These are phyloP conservation scores for Candida hispaniensis DNA, from an alignment of 805 yeast genomes.

Conservation along the genomic window DNA sequence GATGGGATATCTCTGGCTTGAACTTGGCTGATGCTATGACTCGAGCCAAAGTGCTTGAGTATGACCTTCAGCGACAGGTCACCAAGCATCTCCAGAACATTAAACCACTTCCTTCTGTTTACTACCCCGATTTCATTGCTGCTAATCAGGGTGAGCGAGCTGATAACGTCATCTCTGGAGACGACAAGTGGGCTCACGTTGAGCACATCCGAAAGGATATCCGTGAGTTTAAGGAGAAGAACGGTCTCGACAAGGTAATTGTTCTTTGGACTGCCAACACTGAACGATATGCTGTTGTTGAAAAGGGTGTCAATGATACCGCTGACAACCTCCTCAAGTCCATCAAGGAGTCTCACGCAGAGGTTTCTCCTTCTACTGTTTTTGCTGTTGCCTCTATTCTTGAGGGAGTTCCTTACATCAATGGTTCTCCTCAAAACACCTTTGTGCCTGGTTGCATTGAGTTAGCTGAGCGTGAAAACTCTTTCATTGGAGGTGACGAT, in stretches of 20 bases:
- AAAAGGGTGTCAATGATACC: conserved; percentile 77
- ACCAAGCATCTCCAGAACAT: conserved; percentile 48
- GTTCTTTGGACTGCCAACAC: conserved; percentile 97
- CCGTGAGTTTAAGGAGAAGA: conserved; percentile 57
- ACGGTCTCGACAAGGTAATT: conserved; percentile 74
- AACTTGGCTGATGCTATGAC: conserved; percentile 68
- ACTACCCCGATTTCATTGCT: conserved; percentile 95
- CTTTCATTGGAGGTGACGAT: conserved; percentile 93
- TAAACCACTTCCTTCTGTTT: conserved; percentile 71
- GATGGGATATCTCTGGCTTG: conserved; percentile 83
- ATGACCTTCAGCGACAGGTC: conserved; percentile 69
- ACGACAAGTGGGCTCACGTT: conserved; percentile 80
- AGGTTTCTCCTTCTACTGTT: conserved; percentile 84
- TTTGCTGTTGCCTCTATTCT: conserved; percentile 89
- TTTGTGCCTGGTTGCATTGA: conserved; percentile 92
- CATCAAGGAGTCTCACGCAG: conserved; percentile 68
- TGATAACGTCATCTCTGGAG: conserved; percentile 64
- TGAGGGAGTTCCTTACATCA: conserved; percentile 81
- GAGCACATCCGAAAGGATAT: conserved; percentile 79
- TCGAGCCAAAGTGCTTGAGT: conserved; percentile 80
- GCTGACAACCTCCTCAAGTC: conserved; percentile 66
- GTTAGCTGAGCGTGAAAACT: conserved; percentile 64
- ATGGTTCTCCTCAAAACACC: conserved; percentile 96
- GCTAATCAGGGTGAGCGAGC: conserved; percentile 90
- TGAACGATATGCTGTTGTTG: conserved; percentile 75